Percentiles rank a stretch among this genome's conserved stretches.
phyloP scores from a whole-genome alignment of 257 asterid species.

The Petrea volubilis region DNA sequence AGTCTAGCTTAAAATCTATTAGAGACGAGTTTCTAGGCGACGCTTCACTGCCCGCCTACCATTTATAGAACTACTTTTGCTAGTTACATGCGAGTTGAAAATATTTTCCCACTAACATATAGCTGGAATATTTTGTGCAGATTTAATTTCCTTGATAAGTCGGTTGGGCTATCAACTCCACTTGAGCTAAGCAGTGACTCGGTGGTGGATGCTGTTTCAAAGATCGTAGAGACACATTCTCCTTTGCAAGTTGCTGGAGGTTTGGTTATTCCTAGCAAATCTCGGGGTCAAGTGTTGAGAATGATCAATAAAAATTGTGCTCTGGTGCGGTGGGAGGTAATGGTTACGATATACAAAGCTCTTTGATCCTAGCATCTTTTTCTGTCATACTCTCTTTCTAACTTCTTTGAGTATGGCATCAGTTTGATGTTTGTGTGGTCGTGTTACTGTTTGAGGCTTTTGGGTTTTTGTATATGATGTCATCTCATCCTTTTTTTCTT shows the following conservation, averaged over 20 bases:
- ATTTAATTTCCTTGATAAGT: constrained; percentile 80
- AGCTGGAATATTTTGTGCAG: constrained; percentile 45
- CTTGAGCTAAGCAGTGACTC: constrained; percentile 57
- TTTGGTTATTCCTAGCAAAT: constrained; percentile 69
- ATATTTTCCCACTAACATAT: constrained; percentile 8
- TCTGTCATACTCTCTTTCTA: neutral
- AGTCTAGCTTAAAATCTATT: no score
- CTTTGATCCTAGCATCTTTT: neutral
- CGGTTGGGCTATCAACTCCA: constrained; percentile 77
- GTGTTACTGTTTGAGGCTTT: neutral
- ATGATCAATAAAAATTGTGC: constrained; percentile 63
- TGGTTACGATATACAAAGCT: neutral
- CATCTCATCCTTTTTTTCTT: no score
- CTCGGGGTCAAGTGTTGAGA: constrained; percentile 82
- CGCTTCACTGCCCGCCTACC: neutral
- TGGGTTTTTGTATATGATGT: neutral
- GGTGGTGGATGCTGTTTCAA: constrained; percentile 56
- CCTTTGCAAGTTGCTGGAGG: constrained; percentile 76
- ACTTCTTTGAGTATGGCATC: neutral
- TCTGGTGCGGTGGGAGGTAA: constrained; percentile 97
- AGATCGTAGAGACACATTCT: constrained; percentile 49
- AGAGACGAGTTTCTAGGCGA: no score
- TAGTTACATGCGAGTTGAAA: constrained; percentile 11
- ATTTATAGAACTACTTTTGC: constrained; percentile 2
- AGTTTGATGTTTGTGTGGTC: neutral